Percentiles rank a stretch among this genome's conserved stretches.
Evolutionary conservation across 768 basidiomycete species (phyloP).

Genomic region (Calvatia gigantea): DNA sequence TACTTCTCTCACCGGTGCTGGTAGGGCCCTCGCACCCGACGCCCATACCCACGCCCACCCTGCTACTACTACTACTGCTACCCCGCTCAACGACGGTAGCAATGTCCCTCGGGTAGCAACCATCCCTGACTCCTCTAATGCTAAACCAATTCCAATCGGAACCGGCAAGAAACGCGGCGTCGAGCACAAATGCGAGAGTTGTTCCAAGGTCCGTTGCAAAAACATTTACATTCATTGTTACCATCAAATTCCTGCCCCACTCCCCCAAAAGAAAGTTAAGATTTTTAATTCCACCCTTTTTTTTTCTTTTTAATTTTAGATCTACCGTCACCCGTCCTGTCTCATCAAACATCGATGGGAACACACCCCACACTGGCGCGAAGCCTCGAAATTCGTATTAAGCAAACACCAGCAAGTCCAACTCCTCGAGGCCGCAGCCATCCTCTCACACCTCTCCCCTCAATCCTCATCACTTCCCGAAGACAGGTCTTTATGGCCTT

Average conservation of each 20-base stretch:
- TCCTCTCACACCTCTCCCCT: conserved; percentile 83
- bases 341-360: conserved; percentile 99
- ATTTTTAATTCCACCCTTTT: too few relatives aligned
- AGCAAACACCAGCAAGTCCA: conserved; percentile 98
- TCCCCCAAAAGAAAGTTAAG: too few relatives aligned
- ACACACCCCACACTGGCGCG: conserved; percentile 94
- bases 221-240: too few relatives aligned
- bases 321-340: conserved; percentile 91
- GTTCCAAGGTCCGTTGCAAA: conserved; percentile 77
- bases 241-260: too few relatives aligned
- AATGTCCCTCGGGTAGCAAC: conserved; percentile 15
- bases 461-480: conserved; percentile 76
- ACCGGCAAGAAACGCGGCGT: conserved; percentile 76
- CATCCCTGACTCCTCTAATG: conserved; percentile 13
- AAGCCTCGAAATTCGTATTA: conserved; percentile 83
- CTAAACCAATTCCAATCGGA: conserved; percentile 34
- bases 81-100: conserved; percentile 23
- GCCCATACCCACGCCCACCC: not conserved
- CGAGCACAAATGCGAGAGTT: conserved; percentile 90
- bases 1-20: conserved; percentile 21
- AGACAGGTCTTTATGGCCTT: conserved; percentile 91
- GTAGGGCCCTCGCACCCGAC: conserved; percentile 20
- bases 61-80: too few relatives aligned
- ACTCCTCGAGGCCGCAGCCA: conserved; percentile 94
- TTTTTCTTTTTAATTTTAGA: too few relatives aligned